Conservation (phyloP, 2,329 filamentous ascomycete genomes). For the Xylariaceae sp. region DNA sequence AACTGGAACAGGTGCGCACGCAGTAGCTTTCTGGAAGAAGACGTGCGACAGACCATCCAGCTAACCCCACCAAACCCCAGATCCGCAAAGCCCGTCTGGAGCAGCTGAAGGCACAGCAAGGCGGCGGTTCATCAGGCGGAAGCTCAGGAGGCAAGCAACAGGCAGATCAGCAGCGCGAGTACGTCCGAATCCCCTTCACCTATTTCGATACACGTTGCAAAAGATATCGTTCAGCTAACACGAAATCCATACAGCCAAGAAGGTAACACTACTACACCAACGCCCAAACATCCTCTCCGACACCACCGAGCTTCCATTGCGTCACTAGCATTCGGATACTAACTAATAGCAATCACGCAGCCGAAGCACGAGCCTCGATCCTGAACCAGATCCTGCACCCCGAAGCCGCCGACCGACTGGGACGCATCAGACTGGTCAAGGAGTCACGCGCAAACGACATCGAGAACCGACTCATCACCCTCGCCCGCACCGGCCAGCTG, state of each 20-base stretch:
- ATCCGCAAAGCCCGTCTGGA: slow-evolving; percentile 89
- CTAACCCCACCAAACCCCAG: slow-evolving; percentile 39
- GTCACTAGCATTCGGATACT: neutral
- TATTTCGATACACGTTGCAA: neutral
- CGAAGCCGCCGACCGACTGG: slow-evolving; percentile 86
- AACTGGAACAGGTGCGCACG: slow-evolving; percentile 33
- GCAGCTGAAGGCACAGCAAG: slow-evolving; percentile 77
- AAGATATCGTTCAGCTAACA: slow-evolving; percentile 12
- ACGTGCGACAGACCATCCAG: neutral
- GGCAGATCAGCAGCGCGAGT: slow-evolving; percentile 63
- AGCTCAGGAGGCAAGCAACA: slow-evolving; percentile 44
- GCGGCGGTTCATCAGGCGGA: slow-evolving; percentile 43
- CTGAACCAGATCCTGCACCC: slow-evolving; percentile 92
- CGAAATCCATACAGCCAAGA: slow-evolving; percentile 36
- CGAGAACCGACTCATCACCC: slow-evolving; percentile 88
- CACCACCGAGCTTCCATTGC: neutral
- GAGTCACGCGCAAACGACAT: slow-evolving; percentile 84
- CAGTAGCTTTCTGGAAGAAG: neutral
- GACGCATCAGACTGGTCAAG: slow-evolving; percentile 93
- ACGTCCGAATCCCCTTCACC: slow-evolving; percentile 25
- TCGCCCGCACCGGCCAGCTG: slow-evolving; percentile 84
- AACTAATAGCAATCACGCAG: slow-evolving; percentile 21
- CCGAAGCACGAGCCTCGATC: slow-evolving; percentile 71
- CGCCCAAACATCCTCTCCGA: neutral
- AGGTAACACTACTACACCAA: slow-evolving; percentile 11